A percentile compares a stretch with the other conserved stretches of the same genome.
These are phyloP conservation scores for Phylloporus sp. DNA, from an alignment of 768 basidiomycete species.

Conservation along the genomic window DNA sequence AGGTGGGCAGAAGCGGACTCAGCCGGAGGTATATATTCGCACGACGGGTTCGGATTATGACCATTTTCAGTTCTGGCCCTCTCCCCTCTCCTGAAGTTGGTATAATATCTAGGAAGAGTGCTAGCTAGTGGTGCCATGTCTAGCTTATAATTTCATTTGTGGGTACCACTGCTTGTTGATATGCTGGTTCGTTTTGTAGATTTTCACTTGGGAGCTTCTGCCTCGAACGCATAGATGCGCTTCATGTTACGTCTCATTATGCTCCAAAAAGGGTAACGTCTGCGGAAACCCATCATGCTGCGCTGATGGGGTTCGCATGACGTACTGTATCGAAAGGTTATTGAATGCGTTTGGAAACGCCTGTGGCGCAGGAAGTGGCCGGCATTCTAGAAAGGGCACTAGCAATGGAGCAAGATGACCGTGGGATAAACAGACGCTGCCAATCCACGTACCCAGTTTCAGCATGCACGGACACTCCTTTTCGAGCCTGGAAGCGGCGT, in stretches of 20 bases:
- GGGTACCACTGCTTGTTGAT: slow-evolving; percentile 21
- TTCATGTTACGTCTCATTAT: background rate
- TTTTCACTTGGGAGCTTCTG: slow-evolving; percentile 1
- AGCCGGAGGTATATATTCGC: slow-evolving; percentile 59
- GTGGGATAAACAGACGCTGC: slow-evolving; percentile 4
- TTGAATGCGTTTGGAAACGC: slow-evolving; percentile 64
- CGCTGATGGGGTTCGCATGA: slow-evolving; percentile 20
- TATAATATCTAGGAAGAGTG: slow-evolving; percentile 63
- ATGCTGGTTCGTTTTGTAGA: slow-evolving; percentile 31
- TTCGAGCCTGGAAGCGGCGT: slow-evolving; percentile 47
- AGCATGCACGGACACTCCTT: slow-evolving; percentile 49
- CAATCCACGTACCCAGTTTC: slow-evolving; percentile 45
- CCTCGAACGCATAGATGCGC: background rate
- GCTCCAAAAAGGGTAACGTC: background rate
- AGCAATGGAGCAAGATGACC: slow-evolving; percentile 1
- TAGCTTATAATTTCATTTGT: slow-evolving; percentile 22
- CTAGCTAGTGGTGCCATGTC: slow-evolving; percentile 52
- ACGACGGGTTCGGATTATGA: slow-evolving; percentile 57
- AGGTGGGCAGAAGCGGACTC: slow-evolving; percentile 46
- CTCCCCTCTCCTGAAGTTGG: slow-evolving; percentile 58
- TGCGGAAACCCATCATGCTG: slow-evolving; percentile 28
- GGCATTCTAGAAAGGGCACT: slow-evolving; percentile 50
- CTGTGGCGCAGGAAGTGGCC: slow-evolving; percentile 46
- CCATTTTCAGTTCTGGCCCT: slow-evolving; percentile 65
- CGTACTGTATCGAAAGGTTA: slow-evolving; percentile 57